Base-by-base conservation (phyloP, 2,329 filamentous ascomycete species). In the Exophiala phaeomuriformis region DNA sequence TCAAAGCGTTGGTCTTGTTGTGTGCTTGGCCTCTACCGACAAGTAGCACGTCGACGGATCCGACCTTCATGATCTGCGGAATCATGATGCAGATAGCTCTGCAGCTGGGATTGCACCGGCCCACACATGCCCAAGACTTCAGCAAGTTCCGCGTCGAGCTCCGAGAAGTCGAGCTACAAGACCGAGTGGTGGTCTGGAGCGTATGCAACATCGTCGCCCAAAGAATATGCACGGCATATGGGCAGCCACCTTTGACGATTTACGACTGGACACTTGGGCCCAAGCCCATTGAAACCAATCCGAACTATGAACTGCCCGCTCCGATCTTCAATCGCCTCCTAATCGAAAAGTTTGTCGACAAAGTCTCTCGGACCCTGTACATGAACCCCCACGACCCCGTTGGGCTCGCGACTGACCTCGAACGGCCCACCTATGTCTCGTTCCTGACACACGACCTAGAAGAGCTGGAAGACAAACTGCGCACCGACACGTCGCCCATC, bases 51-150 rank as follows among this genome's bases (percentile, higher is more conserved):
- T 81, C 79, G 4, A 78, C 77, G 4, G 82, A 85, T 60, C 79
- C 81, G 2, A 84, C 81, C 2, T 84, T 83, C 64, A 83, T 83
- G 75, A 71, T 83, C 8, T 79, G 78, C 55, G 82, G 82, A 43
- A 72, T 82, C 65, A 84, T 84, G 82, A 79, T 84, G 69, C 80
- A 84, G 64, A 75, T 84, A 42, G 80, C 82, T n/a, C 80, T 83
- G 75, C 81, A 84, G 62, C 80, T 83, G 55, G 82, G 82, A 40
- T 69, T 85, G 27, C 82, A 85, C 64, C 74, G 81, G 31, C 82
- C 82, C 1, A 82, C 79, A 0, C 80, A 84, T 64, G 77, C 80
- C 2, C 80, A 84, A 57, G 74, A 77, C 61, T 77, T 77, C 55
- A 73, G 69, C 59, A 76, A 76, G 50, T 76, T 75, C 56, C 68